Conservation (phyloP, 345 rosid genomes). For the Sisymbrium altissimum region DNA sequence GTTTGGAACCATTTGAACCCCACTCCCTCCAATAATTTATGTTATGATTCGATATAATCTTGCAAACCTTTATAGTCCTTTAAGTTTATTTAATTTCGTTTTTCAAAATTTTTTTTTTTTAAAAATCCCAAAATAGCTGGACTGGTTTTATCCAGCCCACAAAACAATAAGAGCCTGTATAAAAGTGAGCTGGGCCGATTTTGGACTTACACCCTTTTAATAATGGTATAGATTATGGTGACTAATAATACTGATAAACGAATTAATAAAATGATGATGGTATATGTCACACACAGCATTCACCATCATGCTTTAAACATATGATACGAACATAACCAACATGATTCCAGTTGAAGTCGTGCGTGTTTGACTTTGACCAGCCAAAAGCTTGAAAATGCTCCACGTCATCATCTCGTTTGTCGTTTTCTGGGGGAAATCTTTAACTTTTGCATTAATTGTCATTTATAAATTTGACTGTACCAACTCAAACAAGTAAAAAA, state of each 20-base stretch:
- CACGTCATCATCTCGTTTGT: slow-evolving; percentile 33
- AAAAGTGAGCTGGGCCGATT: not conserved
- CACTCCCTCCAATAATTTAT: no score
- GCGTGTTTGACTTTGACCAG: slow-evolving; percentile 39
- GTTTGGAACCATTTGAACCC: no score
- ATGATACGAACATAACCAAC: slow-evolving; percentile 4
- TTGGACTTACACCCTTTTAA: not conserved
- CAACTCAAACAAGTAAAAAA: slow-evolving; percentile 15
- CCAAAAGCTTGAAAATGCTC: slow-evolving; percentile 2
- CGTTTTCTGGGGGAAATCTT: slow-evolving; percentile 7
- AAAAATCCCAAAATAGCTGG: no score
- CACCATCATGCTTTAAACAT: not conserved
- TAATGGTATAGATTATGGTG: not conserved
- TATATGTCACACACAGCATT: not conserved
- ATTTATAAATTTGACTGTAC: slow-evolving; percentile 29
- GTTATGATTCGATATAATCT: no score
- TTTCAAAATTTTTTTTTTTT: no score
- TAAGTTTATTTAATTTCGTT: no score
- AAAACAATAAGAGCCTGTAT: not conserved
- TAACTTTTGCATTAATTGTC: not conserved
- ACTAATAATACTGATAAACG: not conserved
- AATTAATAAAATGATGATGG: not conserved
- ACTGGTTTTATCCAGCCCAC: not conserved
- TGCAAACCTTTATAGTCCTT: no score
- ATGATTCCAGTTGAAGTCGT: slow-evolving; percentile 23